Percentiles rank a stretch among this genome's conserved stretches.
phyloP scores from a whole-genome alignment of 129 eudicot genomes.

The Saposhnikovia divaricata region DNA sequence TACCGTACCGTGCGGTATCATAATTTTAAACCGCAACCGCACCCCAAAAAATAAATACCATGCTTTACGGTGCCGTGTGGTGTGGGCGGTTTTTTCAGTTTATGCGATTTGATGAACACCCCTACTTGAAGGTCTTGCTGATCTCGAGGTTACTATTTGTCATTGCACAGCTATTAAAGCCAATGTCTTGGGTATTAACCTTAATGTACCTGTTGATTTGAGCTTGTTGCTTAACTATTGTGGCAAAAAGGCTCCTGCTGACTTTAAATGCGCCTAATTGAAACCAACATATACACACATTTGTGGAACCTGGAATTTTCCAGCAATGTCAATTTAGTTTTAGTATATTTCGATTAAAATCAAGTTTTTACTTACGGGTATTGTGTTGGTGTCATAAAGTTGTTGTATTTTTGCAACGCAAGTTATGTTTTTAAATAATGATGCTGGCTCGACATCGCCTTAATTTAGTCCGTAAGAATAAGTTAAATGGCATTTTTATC shows the following conservation, averaged over 20 bases:
- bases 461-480: too few species aligned
- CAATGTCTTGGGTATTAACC: constrained; percentile 52
- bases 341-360: background rate
- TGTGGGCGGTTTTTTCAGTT: too few species aligned
- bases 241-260: constrained; percentile 38
- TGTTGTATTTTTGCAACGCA: too few species aligned
- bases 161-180: constrained; percentile 5
- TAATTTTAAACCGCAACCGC: too few species aligned
- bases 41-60: too few species aligned
- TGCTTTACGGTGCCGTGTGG: too few species aligned
- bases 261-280: constrained; percentile 37
- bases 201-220: constrained; percentile 32
- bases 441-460: background rate
- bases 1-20: too few species aligned
- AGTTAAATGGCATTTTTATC: too few species aligned
- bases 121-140: background rate
- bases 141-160: background rate
- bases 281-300: background rate
- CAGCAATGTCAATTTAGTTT: background rate
- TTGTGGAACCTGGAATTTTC: background rate
- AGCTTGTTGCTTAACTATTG: background rate
- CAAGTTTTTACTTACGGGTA: too few species aligned
- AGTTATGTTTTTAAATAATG: background rate
- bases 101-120: too few species aligned
- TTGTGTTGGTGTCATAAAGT: too few species aligned